A percentile compares a stretch with the other conserved stretches of the same genome.
Evolutionary conservation across 352 stramenopile genomes (phyloP).

Genomic region (Pythium brachiatum): DNA sequence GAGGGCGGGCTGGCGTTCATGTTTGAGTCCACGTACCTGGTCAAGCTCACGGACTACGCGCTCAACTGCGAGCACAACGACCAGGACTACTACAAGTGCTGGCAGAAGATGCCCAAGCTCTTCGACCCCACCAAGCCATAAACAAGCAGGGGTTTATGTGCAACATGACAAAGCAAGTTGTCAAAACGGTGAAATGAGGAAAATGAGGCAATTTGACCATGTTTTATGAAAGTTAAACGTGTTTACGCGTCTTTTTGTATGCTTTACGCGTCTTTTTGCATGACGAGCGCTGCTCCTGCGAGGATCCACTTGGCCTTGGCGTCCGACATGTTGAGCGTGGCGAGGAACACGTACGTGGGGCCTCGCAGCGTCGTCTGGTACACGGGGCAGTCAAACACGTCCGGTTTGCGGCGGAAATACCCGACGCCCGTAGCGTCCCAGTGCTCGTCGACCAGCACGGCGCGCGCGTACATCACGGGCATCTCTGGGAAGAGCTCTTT

Average conservation of each 20-base stretch:
- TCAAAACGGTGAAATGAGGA: neutral
- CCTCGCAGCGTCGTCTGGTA: slow-evolving; percentile 95
- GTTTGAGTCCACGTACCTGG: slow-evolving; percentile 95
- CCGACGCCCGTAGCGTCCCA: slow-evolving; percentile 95
- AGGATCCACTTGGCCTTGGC: slow-evolving; percentile 91
- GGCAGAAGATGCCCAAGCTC: slow-evolving; percentile 90
- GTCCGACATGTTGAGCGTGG: slow-evolving; percentile 88
- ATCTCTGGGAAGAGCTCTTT: slow-evolving; percentile 91
- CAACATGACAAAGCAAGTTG: neutral
- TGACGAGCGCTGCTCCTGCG: slow-evolving; percentile 89
- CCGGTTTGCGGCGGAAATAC: slow-evolving; percentile 86
- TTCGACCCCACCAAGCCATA: slow-evolving; percentile 56
- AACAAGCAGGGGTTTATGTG: neutral
- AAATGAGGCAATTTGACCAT: neutral
- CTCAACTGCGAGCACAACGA: slow-evolving; percentile 88
- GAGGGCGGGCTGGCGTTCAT: slow-evolving; percentile 95
- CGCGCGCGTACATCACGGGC: slow-evolving; percentile 93
- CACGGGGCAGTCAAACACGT: slow-evolving; percentile 94
- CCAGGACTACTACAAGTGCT: slow-evolving; percentile 91
- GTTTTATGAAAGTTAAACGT: neutral
- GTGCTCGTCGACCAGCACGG: slow-evolving; percentile 83
- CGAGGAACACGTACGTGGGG: slow-evolving; percentile 96
- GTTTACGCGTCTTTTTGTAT: slow-evolving; percentile 85
- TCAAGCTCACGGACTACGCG: slow-evolving; percentile 89
- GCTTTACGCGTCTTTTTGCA: slow-evolving; percentile 84